Evolutionary conservation across 371 early-diverging fungal species (phyloP), one percentile per base, ranked within the genome.

Genomic region (Dinochytrium kinnereticum): DNA sequence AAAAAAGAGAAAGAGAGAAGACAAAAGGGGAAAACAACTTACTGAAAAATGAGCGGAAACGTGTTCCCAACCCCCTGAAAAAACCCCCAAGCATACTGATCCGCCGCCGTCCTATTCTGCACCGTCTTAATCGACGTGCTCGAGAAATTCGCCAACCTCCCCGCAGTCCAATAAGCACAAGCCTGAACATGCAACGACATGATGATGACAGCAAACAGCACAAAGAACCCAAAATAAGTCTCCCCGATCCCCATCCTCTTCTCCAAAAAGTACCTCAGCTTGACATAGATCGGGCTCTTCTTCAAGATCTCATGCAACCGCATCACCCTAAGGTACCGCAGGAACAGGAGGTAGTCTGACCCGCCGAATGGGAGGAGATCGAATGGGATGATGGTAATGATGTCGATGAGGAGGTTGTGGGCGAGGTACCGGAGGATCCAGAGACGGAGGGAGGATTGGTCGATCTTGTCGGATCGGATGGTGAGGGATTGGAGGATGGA

Each of bases 61-160:
- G 73, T 71, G 55, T 80, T 80, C 31, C 75, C 75, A 7, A 77
- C 64, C 0, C 76, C 74, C 39, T 44, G 28, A 28, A 70, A 71
- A 33, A 80, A 34, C 31, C 74, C 73, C 70, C 70, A 76, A 2
- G 70, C 49, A 44, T 80, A 80, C 70, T 80, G 80, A 28, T 69
- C 75, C 51, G 51, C 51, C 2, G 59, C 17, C 33, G 53, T 13
- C n/a, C 40, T 36, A 37, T 64, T 33, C 57, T 33, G 37, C 19
- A 69, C 26, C 0, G 59, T 17, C 55, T 39, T n/a, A 19, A 72
- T 53, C 2, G 71, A 34, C 36, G 36, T 21, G 31, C 70, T 72
- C 28, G n/a, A 24, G n/a, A 31, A 76, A 15, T 71, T 59, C 21
- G 44, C 68, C 7, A 70, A 31, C 59, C 68, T 24, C 28, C 70